Base-by-base conservation (phyloP, 1,284 basidiomycete genomes). In the Chalciporus sp. region DNA sequence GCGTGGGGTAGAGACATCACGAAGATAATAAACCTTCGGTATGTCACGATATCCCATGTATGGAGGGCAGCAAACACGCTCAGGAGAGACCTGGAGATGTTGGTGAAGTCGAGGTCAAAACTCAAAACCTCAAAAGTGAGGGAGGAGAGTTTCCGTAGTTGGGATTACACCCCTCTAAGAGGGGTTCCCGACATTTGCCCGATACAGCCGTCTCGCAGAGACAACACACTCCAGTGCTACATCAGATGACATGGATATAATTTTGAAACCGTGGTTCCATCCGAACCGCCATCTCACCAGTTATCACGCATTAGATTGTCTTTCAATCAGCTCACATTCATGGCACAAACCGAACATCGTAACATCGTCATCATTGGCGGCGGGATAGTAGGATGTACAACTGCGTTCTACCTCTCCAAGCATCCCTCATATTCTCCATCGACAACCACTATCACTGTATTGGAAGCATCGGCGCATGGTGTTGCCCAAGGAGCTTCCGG, bases 301-400 rank as follows among this genome's bases (percentile, higher is more conserved):
- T 37, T 27, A 26, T 12, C 33, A 10, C 31, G 10, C 33, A 46
- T 20, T 19, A 46, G 23, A 37, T 37, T n/a, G 14, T 37, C 7
- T 8, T 19, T 23, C 29, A 9, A 44, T 35, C 9, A 11, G 27
- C 6, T 23, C 23, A 23, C 26, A 31, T 20, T 23, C 37, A 69
- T 67, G 69, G 49, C 45, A 11, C 59, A 56, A 37, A 20, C 35
- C 3, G 55, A 49, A 19, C 49, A 61, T 19, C 58, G 56, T 39
- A 63, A 72, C 39, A 74, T 81, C 41, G 71, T 81, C 39, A 73
- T 81, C 49, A 68, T 81, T 52, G 80, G 85, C 19, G 85, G 80
- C 39, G 89, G 90, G 8, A 89, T 91, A 63, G 82, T 90, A 28
- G 95, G 95, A 16, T 87, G 88, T 48, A 90, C 88, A 11, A 90